Evolutionary conservation across 2,329 filamentous ascomycete species (phyloP), one percentile per base, ranked within the genome.

Genomic region (Sphaerulina vaccinii): DNA sequence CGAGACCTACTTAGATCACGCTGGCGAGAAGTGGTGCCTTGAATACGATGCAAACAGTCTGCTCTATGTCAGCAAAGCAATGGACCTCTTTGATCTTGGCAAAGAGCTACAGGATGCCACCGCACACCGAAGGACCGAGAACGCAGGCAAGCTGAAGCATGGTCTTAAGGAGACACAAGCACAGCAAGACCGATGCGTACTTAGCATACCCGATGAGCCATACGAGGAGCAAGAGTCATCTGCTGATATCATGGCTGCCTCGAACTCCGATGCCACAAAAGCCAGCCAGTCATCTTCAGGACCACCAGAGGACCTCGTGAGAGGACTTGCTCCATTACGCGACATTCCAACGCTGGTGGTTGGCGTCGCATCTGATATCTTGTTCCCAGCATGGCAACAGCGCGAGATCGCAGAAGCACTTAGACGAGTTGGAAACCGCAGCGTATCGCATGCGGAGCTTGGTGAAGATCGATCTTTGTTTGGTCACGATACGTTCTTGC

Each of bases 321-420:
- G 77, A 0, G 93, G 93, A 0, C 75, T 99, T 16, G 73, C 81
- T 3, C 73, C 82, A 0, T 71, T 97, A 47, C 82, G 85, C 48
- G 79, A 91, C 55, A 92, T 86, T 43, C 88, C 90, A 0, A 86
- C 89, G 1, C 78, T 99, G 18, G 88, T 99, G 9, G 85, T 99
- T 75, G 93, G 93, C 27, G 93, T 97, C 3, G 89, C 90, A 0
- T 96, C 90, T 63, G 93, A 99, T 68, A 97, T 96, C 43, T 75
- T 99, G 29, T 99, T 99, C 73, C 93, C 93, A 0, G 90, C 93
- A 0, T 99, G 93, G 92, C 93, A 99, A 74, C 93, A 99, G 75
- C 83, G 88, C 47, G 93, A 99, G 71, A 85, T 99, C 56, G 92
- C 91, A 3, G 85, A 92, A 65, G 87, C 92, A 2, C 75, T 99